Evolutionary conservation across 371 early-diverging fungal genomes (phyloP).

Genomic region (Apophysomyces variabilis): DNA sequence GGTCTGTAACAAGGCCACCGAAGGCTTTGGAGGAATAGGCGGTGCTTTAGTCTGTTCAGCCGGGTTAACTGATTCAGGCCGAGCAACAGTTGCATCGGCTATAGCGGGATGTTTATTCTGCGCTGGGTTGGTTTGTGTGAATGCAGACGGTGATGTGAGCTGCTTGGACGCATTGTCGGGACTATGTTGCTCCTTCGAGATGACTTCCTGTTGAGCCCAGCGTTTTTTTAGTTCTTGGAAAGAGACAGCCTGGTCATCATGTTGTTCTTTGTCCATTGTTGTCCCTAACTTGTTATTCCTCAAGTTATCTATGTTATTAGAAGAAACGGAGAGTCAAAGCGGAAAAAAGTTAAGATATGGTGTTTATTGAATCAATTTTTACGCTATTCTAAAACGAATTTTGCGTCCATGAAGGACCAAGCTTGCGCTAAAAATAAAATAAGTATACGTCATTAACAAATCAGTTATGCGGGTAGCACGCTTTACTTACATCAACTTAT

Average conservation of each 20-base stretch:
- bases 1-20: background rate
- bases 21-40: constrained; percentile 27
- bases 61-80: background rate
- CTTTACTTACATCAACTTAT: too few relatives aligned
- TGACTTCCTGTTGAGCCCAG: constrained; percentile 28
- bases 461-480: too few relatives aligned
- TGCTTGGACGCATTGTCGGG: background rate
- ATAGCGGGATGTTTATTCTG: background rate
- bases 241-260: constrained; percentile 22
- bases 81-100: background rate
- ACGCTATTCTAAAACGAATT: too few relatives aligned
- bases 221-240: constrained; percentile 29
- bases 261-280: constrained; percentile 13
- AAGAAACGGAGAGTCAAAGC: too few relatives aligned
- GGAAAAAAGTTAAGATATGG: too few relatives aligned
- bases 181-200: constrained; percentile 7
- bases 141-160: background rate
- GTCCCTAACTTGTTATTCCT: background rate
- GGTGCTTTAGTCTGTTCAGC: constrained; percentile 11
- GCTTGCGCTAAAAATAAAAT: too few relatives aligned
- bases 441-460: too few relatives aligned
- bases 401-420: too few relatives aligned
- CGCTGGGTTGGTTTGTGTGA: background rate
- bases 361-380: too few relatives aligned
- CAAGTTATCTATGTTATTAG: background rate